These are phyloP conservation scores for Clathrus columnatus DNA, from an alignment of 768 basidiomycete genomes.

Conservation along the genomic window DNA sequence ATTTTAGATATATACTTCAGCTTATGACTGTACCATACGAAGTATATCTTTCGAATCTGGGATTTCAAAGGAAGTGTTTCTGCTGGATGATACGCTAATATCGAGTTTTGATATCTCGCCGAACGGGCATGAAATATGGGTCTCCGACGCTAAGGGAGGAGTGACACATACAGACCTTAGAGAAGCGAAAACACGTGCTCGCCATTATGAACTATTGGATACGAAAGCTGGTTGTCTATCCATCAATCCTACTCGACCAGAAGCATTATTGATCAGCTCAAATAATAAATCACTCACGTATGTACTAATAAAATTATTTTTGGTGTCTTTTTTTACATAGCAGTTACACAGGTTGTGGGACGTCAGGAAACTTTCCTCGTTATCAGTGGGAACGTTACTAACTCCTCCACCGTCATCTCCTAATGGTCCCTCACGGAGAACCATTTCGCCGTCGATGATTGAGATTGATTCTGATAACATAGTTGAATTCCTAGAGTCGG, in stretches of 20 bases:
- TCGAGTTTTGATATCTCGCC: slow-evolving; percentile 64
- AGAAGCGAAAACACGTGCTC: slow-evolving; percentile 41
- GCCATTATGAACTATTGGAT: slow-evolving; percentile 50
- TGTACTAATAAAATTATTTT: slow-evolving; percentile 13
- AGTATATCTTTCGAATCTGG: slow-evolving; percentile 64
- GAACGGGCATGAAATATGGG: slow-evolving; percentile 73
- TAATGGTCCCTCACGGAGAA: slow-evolving; percentile 16
- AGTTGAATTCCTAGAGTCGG: slow-evolving; percentile 40
- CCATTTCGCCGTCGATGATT: not conserved
- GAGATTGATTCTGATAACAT: slow-evolving; percentile 33
- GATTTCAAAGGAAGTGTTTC: slow-evolving; percentile 59
- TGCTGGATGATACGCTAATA: slow-evolving; percentile 52
- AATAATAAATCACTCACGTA: slow-evolving; percentile 68
- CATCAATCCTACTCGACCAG: slow-evolving; percentile 60
- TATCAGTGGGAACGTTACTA: slow-evolving; percentile 18
- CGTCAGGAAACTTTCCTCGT: slow-evolving; percentile 44
- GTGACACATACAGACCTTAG: slow-evolving; percentile 71
- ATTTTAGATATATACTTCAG: slow-evolving; percentile 63
- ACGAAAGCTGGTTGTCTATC: slow-evolving; percentile 75
- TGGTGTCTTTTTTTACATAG: not conserved
- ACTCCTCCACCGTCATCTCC: slow-evolving; percentile 22
- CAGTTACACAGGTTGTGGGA: slow-evolving; percentile 62
- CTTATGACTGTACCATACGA: slow-evolving; percentile 77
- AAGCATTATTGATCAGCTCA: slow-evolving; percentile 65
- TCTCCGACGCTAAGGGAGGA: slow-evolving; percentile 66